Evolutionary conservation across 1,139 yeast species (phyloP), one percentile per base, ranked within the genome.

Genomic region (Yamadazyma pseudoaaseri): DNA sequence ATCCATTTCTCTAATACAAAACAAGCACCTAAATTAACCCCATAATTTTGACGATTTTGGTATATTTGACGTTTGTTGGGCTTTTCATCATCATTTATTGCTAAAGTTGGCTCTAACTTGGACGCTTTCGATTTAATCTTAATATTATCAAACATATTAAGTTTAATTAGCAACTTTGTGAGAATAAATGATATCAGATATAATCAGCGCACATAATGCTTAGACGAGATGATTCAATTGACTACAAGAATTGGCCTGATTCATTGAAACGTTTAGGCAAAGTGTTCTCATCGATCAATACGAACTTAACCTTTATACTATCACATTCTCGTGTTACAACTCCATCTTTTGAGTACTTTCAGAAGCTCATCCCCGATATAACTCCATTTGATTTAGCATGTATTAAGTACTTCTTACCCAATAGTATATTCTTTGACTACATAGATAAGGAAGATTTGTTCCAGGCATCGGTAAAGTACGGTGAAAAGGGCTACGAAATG

Each of bases 1-100:
- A 89, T 81, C 71, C 82, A 83, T 47, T 79, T 79, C 52, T 92
- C 98, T 35, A 80, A 70, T 2, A 89, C 82, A 54, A 90, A 90
- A 49, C 86, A 63, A 0, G 92, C 76, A 1, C 98, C 97, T 27
- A 92, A 60, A 55, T 90, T 90, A 23, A 87, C 95, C 9, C 97
- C 98, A 51, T 75, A 79, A 51, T 86, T 86, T 43, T 64, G 68
- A 38, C 97, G 68, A 30, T 73, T 65, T 48, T 79, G 86, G 52
- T 72, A 80, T 20, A 87, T 75, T 34, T 81, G 76, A 30, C 65
- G 64, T 37, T 58, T 57, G 14, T 70, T 51, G 0, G 85, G 81
- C 3, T 50, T 45, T 28, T 54, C 36, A 23, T 65, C 65, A 3
- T 60, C 45, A 27, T 49, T 41, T 6, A 54, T 60, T 3, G 62